Evolutionary conservation across 805 yeast species (phyloP), one percentile per base, ranked within the genome.

Genomic region (Metschnikowia shivogae): DNA sequence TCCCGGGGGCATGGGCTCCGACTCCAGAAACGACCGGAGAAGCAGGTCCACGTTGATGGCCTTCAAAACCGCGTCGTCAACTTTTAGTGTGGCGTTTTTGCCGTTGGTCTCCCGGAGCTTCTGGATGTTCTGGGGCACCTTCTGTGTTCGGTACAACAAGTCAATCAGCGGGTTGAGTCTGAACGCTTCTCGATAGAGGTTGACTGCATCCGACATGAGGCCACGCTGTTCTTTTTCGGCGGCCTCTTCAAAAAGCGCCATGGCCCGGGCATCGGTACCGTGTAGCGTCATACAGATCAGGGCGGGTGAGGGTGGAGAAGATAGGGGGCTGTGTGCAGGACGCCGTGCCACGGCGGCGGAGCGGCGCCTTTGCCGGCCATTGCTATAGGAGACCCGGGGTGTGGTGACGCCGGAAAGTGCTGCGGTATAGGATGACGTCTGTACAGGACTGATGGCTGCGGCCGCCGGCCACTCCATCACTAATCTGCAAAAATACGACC

Each of bases 171-270:
- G 69, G 50, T 75, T 66, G 44, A 81, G 62, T 54, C 76, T 80
- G 60, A 82, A 76, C 2, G 97, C 96, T 50, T 74, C 72, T 49
- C 95, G 70, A 63, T 89, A 89, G 52, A 67, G 75, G 39, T 70
- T 77, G 24, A 87, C 80, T 1, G 96, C 96, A 56, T 89, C 96
- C n/a, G 86, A 75, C 79, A 89, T 74, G 49, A 80, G 70, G 0
- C 96, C 96, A 40, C 72, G 76, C 29, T 76, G 68, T 63, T 89
- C 97, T 57, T 82, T 82, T 39, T 74, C 78, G 0, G 82, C 78
- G 3, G 89, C 97, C 41, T 72, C 62, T 54, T 84, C 89, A 68
- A 86, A 89, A 19, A 78, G 65, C 42, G 70, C 72, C 34, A 88
- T 65, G 2, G 96, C 95, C 38, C 47, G 47, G n/a, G 38, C 44